phyloP scores from a whole-genome alignment of 805 yeast species.

The Wickerhamiella dianesei region DNA sequence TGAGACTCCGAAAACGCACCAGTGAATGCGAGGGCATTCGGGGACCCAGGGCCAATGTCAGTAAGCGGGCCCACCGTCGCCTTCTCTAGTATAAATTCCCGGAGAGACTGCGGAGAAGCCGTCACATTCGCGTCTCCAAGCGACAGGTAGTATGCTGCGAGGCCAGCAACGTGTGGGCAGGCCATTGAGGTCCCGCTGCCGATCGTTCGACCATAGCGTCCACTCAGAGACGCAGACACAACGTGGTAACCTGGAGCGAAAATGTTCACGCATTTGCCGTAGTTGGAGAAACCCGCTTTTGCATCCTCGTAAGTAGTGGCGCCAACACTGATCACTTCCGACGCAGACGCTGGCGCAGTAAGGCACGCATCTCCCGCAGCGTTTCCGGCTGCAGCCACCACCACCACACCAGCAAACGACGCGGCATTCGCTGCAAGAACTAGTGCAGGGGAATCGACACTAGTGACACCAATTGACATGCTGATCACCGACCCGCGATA shows the following conservation, averaged over 20 bases:
- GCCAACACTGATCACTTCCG: conserved; percentile 68
- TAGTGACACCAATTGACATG: conserved; percentile 72
- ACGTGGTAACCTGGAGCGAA: conserved; percentile 71
- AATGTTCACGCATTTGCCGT: conserved; percentile 79
- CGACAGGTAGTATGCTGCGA: conserved; percentile 8
- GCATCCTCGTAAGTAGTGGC: conserved; percentile 69
- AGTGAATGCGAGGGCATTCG: neutral
- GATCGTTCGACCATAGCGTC: conserved; percentile 12
- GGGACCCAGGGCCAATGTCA: neutral
- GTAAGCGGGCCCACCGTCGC: neutral
- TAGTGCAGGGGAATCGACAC: conserved; percentile 48
- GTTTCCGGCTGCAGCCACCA: conserved; percentile 67
- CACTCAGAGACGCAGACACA: conserved; percentile 20
- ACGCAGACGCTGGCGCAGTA: conserved; percentile 72
- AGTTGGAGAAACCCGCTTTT: conserved; percentile 62
- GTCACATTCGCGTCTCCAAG: neutral
- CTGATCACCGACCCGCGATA: conserved; percentile 35
- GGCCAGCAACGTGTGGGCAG: conserved; percentile 22
- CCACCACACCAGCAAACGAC: conserved; percentile 46
- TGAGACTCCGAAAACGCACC: neutral
- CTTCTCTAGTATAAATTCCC: neutral
- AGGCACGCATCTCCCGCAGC: conserved; percentile 62
- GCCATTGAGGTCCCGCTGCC: conserved; percentile 24
- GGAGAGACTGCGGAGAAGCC: neutral
- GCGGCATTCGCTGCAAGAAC: conserved; percentile 72